Evolutionary conservation across 805 yeast species (phyloP).

Genomic region (Helenozyma rhizophorensis): DNA sequence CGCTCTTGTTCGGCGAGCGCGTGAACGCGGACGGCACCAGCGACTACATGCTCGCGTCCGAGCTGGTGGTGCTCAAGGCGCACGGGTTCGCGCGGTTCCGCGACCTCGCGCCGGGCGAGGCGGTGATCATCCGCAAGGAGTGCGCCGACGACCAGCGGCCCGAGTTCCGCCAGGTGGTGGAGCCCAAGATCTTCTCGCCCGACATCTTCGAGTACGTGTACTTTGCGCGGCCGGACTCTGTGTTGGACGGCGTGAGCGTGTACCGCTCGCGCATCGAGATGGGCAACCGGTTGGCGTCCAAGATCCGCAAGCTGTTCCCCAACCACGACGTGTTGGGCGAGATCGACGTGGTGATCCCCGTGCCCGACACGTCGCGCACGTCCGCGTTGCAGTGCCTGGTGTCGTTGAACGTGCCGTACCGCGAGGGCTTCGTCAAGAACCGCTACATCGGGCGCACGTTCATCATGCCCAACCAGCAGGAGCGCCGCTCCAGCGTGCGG

Average conservation of each 20-base stretch:
- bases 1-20: slow-evolving; percentile 83
- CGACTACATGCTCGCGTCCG: slow-evolving; percentile 95
- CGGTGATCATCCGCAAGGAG: slow-evolving; percentile 84
- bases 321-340: slow-evolving; percentile 42
- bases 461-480: slow-evolving; percentile 96
- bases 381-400: slow-evolving; percentile 92
- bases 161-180: slow-evolving; percentile 82
- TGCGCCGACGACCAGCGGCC: slow-evolving; percentile 45
- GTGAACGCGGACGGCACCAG: slow-evolving; percentile 56
- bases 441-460: slow-evolving; percentile 97
- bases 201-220: slow-evolving; percentile 97
- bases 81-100: slow-evolving; percentile 77
- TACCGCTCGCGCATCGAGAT: slow-evolving; percentile 87
- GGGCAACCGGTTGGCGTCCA: slow-evolving; percentile 86
- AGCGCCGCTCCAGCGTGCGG: slow-evolving; percentile 89
- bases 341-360: slow-evolving; percentile 95
- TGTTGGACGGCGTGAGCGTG: slow-evolving; percentile 93
- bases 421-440: slow-evolving; percentile 97
- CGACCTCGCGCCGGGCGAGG: slow-evolving; percentile 93
- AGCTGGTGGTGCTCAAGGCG: slow-evolving; percentile 90
- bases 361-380: slow-evolving; percentile 97
- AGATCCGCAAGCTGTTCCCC: slow-evolving; percentile 46
- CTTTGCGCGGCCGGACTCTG: slow-evolving; percentile 96
- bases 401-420: slow-evolving; percentile 70
- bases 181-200: slow-evolving; percentile 76